Evolutionary conservation across 2,329 filamentous ascomycete genomes (phyloP).

Genomic region (Coleophoma eucalyptorum): DNA sequence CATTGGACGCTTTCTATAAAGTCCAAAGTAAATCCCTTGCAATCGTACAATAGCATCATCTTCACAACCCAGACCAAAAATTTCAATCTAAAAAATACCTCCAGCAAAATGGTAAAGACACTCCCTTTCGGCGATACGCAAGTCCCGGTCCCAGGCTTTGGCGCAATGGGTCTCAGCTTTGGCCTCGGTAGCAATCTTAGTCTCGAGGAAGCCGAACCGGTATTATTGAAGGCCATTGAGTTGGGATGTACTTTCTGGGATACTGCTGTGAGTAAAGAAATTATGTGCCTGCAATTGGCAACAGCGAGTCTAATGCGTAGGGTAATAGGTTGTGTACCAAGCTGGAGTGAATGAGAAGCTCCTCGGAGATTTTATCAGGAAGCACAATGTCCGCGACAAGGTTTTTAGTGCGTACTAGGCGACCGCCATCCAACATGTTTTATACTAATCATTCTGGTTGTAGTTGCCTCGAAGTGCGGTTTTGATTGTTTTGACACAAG

Average conservation of each 20-base stretch:
- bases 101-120: conserved; percentile 36
- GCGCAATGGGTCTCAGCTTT: conserved; percentile 45
- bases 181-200: conserved; percentile 37
- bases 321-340: conserved; percentile 7
- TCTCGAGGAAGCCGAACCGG: conserved; percentile 42
- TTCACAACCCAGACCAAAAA: too few species aligned
- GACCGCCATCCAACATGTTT: background rate
- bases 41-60: too few species aligned
- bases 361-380: conserved; percentile 42
- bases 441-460: conserved; percentile 37
- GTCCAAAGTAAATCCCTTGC: too few species aligned
- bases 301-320: background rate
- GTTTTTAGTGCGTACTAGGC: conserved; percentile 36
- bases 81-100: too few species aligned
- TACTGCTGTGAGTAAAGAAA: conserved; percentile 18
- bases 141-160: conserved; percentile 41
- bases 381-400: conserved; percentile 30
- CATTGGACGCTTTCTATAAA: too few species aligned
- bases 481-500: conserved; percentile 15
- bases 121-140: conserved; percentile 33
- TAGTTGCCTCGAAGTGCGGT: conserved; percentile 47
- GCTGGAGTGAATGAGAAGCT: conserved; percentile 39
- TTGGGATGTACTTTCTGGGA: conserved; percentile 40
- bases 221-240: conserved; percentile 44
- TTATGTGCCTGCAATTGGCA: background rate